phyloP scores from a whole-genome alignment of 2,329 filamentous ascomycete genomes.

The Penicillium crustosum region DNA sequence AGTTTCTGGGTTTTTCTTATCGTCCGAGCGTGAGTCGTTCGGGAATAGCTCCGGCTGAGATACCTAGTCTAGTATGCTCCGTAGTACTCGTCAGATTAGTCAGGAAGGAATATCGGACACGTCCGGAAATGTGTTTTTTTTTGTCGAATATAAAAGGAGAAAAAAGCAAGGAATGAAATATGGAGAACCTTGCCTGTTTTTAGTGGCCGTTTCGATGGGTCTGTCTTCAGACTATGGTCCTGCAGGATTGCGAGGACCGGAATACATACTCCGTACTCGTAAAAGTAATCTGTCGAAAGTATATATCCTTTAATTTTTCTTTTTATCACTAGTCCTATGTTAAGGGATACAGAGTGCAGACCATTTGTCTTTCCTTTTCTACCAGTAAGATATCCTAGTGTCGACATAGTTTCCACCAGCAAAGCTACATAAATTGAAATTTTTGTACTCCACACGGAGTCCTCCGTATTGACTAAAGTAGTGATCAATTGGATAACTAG shows the following conservation, averaged over 20 bases:
- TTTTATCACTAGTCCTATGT: not conserved
- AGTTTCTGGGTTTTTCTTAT: not conserved
- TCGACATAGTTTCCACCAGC: not conserved
- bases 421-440: not conserved
- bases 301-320: not conserved
- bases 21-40: not conserved
- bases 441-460: too few relatives aligned
- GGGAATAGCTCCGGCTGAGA: conserved; percentile 2
- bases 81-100: not conserved
- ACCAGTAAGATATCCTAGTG: not conserved
- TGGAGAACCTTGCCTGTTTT: not conserved
- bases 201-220: conserved; percentile 4
- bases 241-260: conserved; percentile 1
- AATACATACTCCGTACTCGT: not conserved
- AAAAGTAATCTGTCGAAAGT: not conserved
- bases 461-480: not conserved
- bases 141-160: not conserved
- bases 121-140: too few relatives aligned
- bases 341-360: not conserved
- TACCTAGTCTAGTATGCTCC: not conserved
- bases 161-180: not conserved
- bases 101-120: too few relatives aligned
- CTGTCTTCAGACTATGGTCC: not conserved
- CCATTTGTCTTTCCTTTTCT: not conserved
- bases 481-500: too few relatives aligned